Conservation (phyloP, 2,329 filamentous ascomycete genomes). For the Shiraia bambusicola region DNA sequence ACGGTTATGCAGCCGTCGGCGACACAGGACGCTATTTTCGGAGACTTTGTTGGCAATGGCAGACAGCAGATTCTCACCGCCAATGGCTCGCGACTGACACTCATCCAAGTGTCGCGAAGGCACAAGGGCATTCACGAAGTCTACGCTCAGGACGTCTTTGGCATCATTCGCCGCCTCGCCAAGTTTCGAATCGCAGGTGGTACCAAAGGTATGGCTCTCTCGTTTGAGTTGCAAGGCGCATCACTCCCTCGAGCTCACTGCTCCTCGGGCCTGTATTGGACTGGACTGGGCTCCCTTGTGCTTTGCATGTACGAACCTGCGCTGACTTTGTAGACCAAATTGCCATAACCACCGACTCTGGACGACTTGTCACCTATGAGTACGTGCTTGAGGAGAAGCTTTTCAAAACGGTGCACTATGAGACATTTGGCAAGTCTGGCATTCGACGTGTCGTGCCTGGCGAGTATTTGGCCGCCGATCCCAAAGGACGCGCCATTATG, state of each 20-base stretch:
- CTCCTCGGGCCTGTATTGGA: conserved; percentile 29
- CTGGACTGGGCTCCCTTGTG: conserved; percentile 27
- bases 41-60: conserved; percentile 93
- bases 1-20: conserved; percentile 91
- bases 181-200: conserved; percentile 91
- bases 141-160: conserved; percentile 91
- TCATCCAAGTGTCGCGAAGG: conserved; percentile 81
- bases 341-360: conserved; percentile 92
- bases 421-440: conserved; percentile 98
- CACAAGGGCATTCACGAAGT: conserved; percentile 85
- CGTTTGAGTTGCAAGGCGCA: conserved; percentile 40
- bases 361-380: conserved; percentile 90
- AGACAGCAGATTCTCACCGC: conserved; percentile 97
- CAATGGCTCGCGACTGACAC: conserved; percentile 83
- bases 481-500: conserved; percentile 91
- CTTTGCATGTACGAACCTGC: conserved; percentile 20
- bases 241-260: conserved; percentile 27
- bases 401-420: conserved; percentile 86
- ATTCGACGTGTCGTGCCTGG: conserved; percentile 90
- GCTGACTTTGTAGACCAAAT: conserved; percentile 74
- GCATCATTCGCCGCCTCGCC: conserved; percentile 86
- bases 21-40: conserved; percentile 85
- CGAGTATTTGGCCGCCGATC: conserved; percentile 93
- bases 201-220: conserved; percentile 76
- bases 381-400: conserved; percentile 84